Evolutionary conservation across 2,329 filamentous ascomycete species (phyloP).

Genomic region (Colletotrichum cuscutae): DNA sequence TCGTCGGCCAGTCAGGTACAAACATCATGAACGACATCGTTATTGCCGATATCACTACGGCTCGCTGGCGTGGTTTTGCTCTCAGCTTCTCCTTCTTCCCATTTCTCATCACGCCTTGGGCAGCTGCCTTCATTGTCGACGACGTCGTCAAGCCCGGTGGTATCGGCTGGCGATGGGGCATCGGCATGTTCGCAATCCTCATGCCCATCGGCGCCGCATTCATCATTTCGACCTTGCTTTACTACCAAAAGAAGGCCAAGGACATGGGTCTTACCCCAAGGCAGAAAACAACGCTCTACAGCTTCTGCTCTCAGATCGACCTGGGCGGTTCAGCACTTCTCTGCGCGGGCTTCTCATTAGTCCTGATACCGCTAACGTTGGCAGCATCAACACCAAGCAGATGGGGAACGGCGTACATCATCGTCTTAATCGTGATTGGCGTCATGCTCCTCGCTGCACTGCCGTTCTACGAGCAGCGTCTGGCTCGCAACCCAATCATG

Average conservation of each 20-base stretch:
- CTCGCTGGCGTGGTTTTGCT: constrained; percentile 37
- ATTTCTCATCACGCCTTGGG: constrained; percentile 49
- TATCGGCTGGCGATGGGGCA: constrained; percentile 47
- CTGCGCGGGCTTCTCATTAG: constrained; percentile 58
- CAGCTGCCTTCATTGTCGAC: constrained; percentile 40
- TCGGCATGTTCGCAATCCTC: constrained; percentile 68
- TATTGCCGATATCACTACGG: constrained; percentile 27
- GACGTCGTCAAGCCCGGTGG: constrained; percentile 37
- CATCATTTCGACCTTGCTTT: constrained; percentile 34
- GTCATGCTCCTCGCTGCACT: constrained; percentile 58
- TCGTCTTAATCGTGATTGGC: constrained; percentile 62
- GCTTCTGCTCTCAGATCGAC: constrained; percentile 39
- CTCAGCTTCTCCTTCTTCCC: constrained; percentile 45
- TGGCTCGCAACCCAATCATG: constrained; percentile 59
- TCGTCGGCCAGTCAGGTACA: constrained; percentile 13
- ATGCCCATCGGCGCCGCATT: constrained; percentile 53
- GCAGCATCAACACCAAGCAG: constrained; percentile 49
- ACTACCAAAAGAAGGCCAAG: constrained; percentile 38
- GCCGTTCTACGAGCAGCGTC: constrained; percentile 56
- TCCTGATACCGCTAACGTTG: constrained; percentile 68
- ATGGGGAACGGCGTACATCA: constrained; percentile 55
- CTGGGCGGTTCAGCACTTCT: constrained; percentile 58
- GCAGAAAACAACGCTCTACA: constrained; percentile 35
- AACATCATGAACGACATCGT: constrained; percentile 29
- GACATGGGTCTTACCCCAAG: constrained; percentile 29